A percentile compares a stretch with the other conserved stretches of the same genome.
phyloP scores from a whole-genome alignment of 106 monocot species.

The Gastrodia elata region DNA sequence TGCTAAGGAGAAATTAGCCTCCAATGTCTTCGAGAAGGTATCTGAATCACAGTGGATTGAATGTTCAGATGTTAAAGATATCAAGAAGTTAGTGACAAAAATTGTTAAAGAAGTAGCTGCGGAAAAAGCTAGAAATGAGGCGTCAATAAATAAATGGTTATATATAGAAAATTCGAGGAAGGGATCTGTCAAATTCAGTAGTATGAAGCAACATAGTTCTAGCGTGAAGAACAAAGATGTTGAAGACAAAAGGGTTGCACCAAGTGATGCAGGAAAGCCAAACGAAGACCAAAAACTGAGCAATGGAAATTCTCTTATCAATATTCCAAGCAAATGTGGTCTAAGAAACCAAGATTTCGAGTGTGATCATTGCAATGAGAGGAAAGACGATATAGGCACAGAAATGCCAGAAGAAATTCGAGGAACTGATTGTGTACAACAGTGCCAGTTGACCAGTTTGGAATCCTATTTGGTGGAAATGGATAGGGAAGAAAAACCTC shows the following conservation, averaged over 20 bases:
- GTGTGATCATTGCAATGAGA: not conserved
- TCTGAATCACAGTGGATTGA: not conserved
- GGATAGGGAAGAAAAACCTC: not conserved
- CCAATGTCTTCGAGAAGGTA: not conserved
- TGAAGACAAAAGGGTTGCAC: not conserved
- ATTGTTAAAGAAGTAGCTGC: slow-evolving; percentile 10
- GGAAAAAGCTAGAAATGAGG: slow-evolving; percentile 4
- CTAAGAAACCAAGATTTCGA: not conserved
- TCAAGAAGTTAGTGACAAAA: slow-evolving; percentile 6
- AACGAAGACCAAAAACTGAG: not conserved
- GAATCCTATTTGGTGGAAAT: not conserved
- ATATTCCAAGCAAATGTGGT: no score
- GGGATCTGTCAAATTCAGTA: no score
- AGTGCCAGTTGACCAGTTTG: no score
- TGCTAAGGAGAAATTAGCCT: not conserved
- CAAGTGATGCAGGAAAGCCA: not conserved
- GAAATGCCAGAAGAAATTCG: not conserved
- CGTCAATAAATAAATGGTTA: not conserved
- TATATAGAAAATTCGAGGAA: not conserved
- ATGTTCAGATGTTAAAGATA: slow-evolving; percentile 1
- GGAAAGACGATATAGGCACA: not conserved
- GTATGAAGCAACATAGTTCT: no score
- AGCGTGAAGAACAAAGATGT: not conserved
- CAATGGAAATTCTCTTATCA: not conserved
- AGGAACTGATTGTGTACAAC: not conserved